Conservation (phyloP, 257 asterid species). For the Solanum chiquidenum region DNA sequence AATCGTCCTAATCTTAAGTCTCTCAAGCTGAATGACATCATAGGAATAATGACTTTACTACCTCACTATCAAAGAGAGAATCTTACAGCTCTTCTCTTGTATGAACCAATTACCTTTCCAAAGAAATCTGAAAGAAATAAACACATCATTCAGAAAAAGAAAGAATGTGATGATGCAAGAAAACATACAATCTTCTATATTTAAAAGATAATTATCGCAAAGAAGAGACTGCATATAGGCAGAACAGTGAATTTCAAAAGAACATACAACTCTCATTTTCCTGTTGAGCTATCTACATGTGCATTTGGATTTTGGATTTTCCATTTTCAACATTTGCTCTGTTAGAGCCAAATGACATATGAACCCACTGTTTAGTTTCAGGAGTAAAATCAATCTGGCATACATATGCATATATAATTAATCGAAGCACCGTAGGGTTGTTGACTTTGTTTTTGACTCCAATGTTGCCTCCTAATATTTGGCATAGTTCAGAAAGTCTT, state of each 20-base stretch:
- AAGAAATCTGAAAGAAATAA: slow-evolving; percentile 52
- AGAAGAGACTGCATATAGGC: neutral
- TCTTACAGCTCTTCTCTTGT: slow-evolving; percentile 92
- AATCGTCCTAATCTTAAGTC: neutral
- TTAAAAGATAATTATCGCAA: neutral
- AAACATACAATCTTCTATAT: neutral
- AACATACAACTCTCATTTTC: neutral
- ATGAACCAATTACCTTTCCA: slow-evolving; percentile 91
- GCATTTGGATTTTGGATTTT: neutral
- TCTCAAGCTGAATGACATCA: neutral
- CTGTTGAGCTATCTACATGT: neutral
- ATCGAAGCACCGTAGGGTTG: neutral
- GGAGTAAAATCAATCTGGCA: neutral
- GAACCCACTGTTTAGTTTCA: neutral
- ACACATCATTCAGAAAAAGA: neutral
- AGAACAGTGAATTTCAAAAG: neutral
- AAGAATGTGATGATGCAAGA: neutral
- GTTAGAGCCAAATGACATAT: neutral
- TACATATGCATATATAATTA: neutral
- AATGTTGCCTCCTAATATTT: neutral
- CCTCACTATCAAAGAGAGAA: slow-evolving; percentile 79
- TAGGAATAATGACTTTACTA: slow-evolving; percentile 3
- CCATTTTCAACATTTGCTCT: neutral
- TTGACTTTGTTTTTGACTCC: neutral
- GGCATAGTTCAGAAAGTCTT: neutral